Evolutionary conservation across 192 early-diverging fungal genomes (phyloP).

Genomic region (Chytriomyces sp.): DNA sequence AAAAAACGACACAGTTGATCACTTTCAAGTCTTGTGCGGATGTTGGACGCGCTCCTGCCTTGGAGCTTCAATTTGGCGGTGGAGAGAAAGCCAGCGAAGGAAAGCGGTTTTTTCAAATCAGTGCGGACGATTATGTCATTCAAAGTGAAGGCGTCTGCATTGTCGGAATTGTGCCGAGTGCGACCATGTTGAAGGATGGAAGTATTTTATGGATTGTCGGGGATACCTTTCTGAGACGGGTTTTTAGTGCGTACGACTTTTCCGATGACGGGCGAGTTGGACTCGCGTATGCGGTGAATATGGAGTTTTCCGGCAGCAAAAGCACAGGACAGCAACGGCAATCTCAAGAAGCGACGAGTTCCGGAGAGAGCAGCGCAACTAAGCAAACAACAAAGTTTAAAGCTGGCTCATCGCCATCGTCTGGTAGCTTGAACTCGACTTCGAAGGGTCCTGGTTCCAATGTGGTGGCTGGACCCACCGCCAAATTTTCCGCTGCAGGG

Average conservation of each 20-base stretch:
- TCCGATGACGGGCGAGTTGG: background rate
- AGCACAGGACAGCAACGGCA: too few relatives aligned
- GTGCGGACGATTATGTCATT: background rate
- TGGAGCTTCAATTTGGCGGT: background rate
- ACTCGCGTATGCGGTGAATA: background rate
- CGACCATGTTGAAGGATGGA: background rate
- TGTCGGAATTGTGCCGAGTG: background rate
- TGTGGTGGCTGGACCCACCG: too few relatives aligned
- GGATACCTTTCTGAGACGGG: background rate
- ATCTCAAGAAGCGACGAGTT: too few relatives aligned
- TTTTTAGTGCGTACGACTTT: background rate
- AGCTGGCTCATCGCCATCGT: too few relatives aligned
- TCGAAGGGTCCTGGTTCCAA: too few relatives aligned
- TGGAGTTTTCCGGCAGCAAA: background rate
- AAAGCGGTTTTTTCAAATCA: background rate
- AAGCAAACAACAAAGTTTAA: too few relatives aligned
- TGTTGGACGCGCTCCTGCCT: background rate
- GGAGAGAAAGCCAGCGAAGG: background rate
- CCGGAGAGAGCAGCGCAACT: too few relatives aligned
- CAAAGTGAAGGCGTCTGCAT: background rate
- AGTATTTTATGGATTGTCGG: background rate
- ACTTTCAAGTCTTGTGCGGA: background rate
- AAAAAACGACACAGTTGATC: background rate
- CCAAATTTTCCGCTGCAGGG: too few relatives aligned
- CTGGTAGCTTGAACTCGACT: too few relatives aligned